Conservation (phyloP, 352 stramenopile genomes). For the Globisporangium polare region DNA sequence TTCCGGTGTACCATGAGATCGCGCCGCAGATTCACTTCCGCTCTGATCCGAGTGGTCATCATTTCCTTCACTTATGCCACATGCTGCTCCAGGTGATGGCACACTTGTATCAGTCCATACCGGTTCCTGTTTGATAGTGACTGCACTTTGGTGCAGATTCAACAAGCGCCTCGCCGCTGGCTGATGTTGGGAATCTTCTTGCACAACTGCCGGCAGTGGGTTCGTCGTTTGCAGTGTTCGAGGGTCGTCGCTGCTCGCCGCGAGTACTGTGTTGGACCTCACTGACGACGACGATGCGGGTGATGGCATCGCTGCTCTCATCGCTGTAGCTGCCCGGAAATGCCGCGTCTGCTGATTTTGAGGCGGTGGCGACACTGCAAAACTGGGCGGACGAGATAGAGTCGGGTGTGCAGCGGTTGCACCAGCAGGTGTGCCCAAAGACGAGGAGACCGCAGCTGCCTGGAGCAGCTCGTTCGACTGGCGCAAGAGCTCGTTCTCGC, state of each 20-base stretch:
- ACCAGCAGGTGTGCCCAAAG: not conserved
- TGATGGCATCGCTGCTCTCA: not conserved
- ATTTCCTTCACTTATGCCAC: too few species aligned
- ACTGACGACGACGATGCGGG: not conserved
- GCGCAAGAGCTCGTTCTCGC: conserved; percentile 60
- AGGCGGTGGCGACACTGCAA: not conserved
- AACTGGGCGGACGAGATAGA: not conserved
- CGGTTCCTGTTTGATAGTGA: not conserved
- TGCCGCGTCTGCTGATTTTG: not conserved
- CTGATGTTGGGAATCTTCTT: not conserved
- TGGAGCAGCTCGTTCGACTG: conserved; percentile 62
- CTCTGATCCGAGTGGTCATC: not conserved
- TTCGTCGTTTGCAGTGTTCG: not conserved
- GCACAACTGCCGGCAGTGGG: not conserved
- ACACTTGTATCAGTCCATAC: not conserved
- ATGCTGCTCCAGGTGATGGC: not conserved
- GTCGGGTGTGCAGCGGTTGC: not conserved
- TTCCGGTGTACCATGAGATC: not conserved
- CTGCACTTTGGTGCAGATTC: not conserved
- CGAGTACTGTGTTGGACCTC: not conserved
- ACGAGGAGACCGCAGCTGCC: conserved; percentile 16
- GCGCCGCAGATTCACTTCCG: not conserved
- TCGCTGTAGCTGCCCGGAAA: not conserved
- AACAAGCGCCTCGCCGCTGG: conserved; percentile 3
- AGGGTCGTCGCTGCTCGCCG: not conserved